Conservation (phyloP, 176 grass and related monocot genomes). For the Thalia dealbata region DNA sequence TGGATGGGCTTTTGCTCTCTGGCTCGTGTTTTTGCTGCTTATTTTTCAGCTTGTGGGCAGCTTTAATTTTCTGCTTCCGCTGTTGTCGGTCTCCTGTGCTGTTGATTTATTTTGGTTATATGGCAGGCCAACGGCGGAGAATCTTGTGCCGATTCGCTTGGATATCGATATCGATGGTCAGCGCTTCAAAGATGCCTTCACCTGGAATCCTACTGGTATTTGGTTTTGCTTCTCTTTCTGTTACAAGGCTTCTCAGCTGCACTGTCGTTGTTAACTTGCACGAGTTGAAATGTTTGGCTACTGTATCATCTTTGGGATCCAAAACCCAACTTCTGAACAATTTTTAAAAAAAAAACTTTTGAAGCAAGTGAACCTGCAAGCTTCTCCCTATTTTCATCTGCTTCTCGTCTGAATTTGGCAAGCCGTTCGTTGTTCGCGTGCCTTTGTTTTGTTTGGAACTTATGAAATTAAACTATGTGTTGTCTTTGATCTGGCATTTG, state of each 20-base stretch:
- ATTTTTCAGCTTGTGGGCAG: not conserved
- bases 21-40: not conserved
- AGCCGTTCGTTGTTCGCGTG: not conserved
- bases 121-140: constrained; percentile 76
- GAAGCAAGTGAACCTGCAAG: not conserved
- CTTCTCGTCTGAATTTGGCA: not conserved
- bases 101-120: not conserved
- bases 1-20: not conserved
- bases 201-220: constrained; percentile 82
- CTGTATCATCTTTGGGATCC: not conserved
- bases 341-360: too few relatives aligned
- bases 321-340: too few relatives aligned
- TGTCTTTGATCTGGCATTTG: too few relatives aligned
- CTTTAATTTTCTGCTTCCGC: not conserved
- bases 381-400: not conserved
- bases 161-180: constrained; percentile 74
- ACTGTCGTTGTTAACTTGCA: not conserved
- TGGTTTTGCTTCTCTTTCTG: not conserved
- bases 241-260: not conserved
- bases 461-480: not conserved
- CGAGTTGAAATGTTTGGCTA: not conserved
- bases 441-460: not conserved
- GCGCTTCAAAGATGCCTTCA: constrained; percentile 83
- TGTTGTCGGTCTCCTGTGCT: not conserved
- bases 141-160: constrained; percentile 71